Percentiles rank a stretch among this genome's conserved stretches.
phyloP scores from a whole-genome alignment of 164 flowering plant genomes.

The Vitis vinifera region ASM3070453v1 NC_081820.1:20582501-20583000 shows the following conservation, averaged over 20 bases:
- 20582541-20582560: conserved; percentile 96
- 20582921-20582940: no score
- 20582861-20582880: neutral
- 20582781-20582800: conserved; percentile 80
- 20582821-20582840: neutral
- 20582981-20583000: no score
- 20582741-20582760: conserved; percentile 38
- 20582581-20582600: conserved; percentile 86
- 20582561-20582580: conserved; percentile 95
- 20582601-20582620: conserved; percentile 42
- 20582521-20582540: conserved; percentile 75
- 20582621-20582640: conserved; percentile 58
- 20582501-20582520: conserved; percentile 78
- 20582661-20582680: conserved; percentile 87
- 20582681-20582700: conserved; percentile 99
- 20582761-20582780: conserved; percentile 78
- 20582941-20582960: no score
- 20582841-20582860: neutral
- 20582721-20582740: conserved; percentile 93
- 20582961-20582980: no score
- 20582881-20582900: neutral
- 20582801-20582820: conserved; percentile 5
- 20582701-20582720: conserved; percentile 90
- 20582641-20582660: conserved; percentile 78
- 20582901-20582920: no score